These are phyloP conservation scores for Entelexis sorbosivorans DNA, from an alignment of 1,139 yeast genomes.

Conservation along the genomic window DNA sequence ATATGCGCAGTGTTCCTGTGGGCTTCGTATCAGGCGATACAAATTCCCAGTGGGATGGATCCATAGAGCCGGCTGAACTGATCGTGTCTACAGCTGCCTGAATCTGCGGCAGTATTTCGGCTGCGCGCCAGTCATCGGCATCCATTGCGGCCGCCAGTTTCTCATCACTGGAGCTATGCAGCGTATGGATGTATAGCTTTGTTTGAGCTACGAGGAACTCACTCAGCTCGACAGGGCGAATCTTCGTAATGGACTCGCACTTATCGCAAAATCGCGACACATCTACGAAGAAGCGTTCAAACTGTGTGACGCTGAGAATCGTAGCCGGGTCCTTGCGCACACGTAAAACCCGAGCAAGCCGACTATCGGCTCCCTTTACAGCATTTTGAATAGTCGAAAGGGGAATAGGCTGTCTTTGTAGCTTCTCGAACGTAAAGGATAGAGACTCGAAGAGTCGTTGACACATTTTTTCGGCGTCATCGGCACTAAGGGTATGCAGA, in stretches of 20 bases:
- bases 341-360: conserved; percentile 67
- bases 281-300: conserved; percentile 55
- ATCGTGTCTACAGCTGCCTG: conserved; percentile 51
- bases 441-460: conserved; percentile 49
- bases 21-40: neutral
- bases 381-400: conserved; percentile 49
- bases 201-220: conserved; percentile 61
- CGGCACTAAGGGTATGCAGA: conserved; percentile 54
- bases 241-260: conserved; percentile 78
- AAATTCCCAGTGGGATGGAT: conserved; percentile 42
- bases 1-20: conserved; percentile 26
- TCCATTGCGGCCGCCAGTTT: conserved; percentile 44
- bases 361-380: conserved; percentile 59
- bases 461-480: conserved; percentile 66
- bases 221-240: conserved; percentile 42
- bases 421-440: conserved; percentile 61
- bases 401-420: conserved; percentile 69
- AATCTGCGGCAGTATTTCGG: conserved; percentile 38
- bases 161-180: conserved; percentile 44
- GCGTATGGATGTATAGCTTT: conserved; percentile 46
- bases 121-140: conserved; percentile 71
- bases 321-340: conserved; percentile 69
- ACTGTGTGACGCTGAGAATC: conserved; percentile 39
- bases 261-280: conserved; percentile 64
- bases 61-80: conserved; percentile 40